phyloP scores from a whole-genome alignment of 2,329 filamentous ascomycete genomes.

The Colletotrichum sp. region DNA sequence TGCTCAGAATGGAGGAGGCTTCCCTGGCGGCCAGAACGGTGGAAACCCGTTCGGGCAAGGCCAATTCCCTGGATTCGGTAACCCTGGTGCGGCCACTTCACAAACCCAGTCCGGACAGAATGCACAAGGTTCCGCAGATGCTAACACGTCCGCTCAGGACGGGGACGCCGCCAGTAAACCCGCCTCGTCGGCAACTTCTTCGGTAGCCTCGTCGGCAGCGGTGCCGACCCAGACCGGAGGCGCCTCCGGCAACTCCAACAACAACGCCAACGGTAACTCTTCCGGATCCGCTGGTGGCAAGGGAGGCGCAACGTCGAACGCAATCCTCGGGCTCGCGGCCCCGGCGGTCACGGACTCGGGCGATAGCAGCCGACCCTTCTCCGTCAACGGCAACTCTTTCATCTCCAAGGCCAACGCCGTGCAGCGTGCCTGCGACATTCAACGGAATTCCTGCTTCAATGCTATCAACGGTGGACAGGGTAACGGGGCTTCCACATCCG shows the following conservation, averaged over 20 bases:
- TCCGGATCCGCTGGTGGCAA: constrained; percentile 23
- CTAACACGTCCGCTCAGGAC: constrained; percentile 13
- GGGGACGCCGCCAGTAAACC: constrained; percentile 18
- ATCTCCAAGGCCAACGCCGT: constrained; percentile 59
- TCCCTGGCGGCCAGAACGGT: constrained; percentile 2
- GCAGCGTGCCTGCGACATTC: constrained; percentile 66
- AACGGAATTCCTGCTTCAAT: constrained; percentile 66
- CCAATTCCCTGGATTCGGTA: constrained; percentile 6
- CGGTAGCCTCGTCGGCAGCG: constrained; percentile 13
- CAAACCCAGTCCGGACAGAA: constrained; percentile 1
- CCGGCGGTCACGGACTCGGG: constrained; percentile 55
- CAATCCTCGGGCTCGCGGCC: constrained; percentile 57
- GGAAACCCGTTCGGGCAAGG: background rate
- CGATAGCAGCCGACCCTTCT: constrained; percentile 56
- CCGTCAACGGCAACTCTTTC: constrained; percentile 63
- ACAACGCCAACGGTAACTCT: constrained; percentile 11
- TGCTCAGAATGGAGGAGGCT: background rate
- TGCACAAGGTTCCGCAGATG: background rate
- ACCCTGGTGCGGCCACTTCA: constrained; percentile 14
- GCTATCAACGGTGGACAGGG: constrained; percentile 57
- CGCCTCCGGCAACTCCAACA: constrained; percentile 4
- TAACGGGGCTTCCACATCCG: constrained; percentile 43
- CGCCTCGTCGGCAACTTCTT: background rate
- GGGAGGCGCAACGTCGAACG: constrained; percentile 34
- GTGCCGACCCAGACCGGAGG: background rate